Conservation (phyloP, 2,329 filamentous ascomycete genomes). For the Truncatella angustata region DNA sequence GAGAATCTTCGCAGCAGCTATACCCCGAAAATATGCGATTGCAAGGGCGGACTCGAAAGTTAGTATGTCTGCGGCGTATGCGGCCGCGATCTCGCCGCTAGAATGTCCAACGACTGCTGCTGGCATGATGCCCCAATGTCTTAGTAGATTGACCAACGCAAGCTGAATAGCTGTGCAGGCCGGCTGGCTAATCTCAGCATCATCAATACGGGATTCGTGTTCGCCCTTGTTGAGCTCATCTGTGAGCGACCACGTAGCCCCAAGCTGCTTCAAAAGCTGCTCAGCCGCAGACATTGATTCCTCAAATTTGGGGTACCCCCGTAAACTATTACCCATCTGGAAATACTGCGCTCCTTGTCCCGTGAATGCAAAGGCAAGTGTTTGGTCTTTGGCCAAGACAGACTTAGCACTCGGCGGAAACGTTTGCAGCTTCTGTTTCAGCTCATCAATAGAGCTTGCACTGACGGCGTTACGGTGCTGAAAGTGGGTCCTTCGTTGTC, state of each 20-base stretch:
- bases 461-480: background rate
- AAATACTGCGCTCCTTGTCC: conserved; percentile 32
- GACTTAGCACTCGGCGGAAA: background rate
- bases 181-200: conserved; percentile 27
- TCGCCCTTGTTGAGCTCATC: conserved; percentile 16
- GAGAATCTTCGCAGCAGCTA: conserved; percentile 20
- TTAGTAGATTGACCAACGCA: background rate
- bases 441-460: background rate
- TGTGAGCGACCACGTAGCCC: conserved; percentile 11
- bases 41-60: background rate
- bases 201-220: conserved; percentile 19
- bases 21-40: background rate
- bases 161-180: conserved; percentile 25
- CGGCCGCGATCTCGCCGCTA: background rate
- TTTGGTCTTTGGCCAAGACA: background rate
- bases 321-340: conserved; percentile 21
- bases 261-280: conserved; percentile 15
- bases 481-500: background rate
- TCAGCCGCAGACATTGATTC: background rate
- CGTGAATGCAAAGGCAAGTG: conserved; percentile 23
- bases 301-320: conserved; percentile 15
- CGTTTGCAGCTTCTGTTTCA: background rate
- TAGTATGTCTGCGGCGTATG: background rate
- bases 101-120: background rate
- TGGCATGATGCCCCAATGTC: background rate